Conservation (phyloP, 257 asterid species). For the Solanum virginianum region DNA sequence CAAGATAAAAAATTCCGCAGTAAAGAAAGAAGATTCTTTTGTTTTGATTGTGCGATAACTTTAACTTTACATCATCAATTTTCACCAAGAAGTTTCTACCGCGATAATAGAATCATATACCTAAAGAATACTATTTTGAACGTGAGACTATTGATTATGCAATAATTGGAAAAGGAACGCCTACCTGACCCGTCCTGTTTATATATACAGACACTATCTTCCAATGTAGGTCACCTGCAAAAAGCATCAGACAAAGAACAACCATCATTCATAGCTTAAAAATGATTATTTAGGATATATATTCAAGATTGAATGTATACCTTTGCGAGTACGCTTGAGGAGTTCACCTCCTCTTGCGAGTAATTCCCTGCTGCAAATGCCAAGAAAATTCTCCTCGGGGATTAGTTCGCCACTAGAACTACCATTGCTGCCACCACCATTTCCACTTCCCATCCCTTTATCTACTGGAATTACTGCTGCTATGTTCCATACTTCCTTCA, state of each 20-base stretch:
- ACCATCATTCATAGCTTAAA: background rate
- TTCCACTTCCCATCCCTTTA: conserved; percentile 41
- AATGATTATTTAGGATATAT: background rate
- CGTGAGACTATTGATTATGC: background rate
- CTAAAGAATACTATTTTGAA: background rate
- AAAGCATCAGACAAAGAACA: background rate
- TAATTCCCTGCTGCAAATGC: conserved; percentile 75
- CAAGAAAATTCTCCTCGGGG: conserved; percentile 86
- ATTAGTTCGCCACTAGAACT: conserved; percentile 78
- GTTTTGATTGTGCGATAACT: background rate
- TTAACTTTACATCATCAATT: conserved; percentile 5
- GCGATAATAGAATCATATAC: background rate
- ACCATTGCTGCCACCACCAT: conserved; percentile 38
- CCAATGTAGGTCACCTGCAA: conserved; percentile 97
- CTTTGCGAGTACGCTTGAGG: conserved; percentile 75
- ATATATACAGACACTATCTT: conserved; percentile 87
- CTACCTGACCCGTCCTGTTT: conserved; percentile 78
- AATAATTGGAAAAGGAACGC: conserved; percentile 1
- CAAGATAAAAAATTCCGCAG: conserved; percentile 12
- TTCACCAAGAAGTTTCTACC: background rate
- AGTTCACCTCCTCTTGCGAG: conserved; percentile 92
- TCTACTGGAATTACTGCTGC: conserved; percentile 87
- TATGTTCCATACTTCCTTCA: conserved; percentile 88
- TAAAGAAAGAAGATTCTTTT: conserved; percentile 12
- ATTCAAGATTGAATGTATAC: conserved; percentile 13